Percentiles rank a stretch among this genome's conserved stretches.
These are phyloP conservation scores for Aspergillus novoparasiticus DNA, from an alignment of 2,329 filamentous ascomycete species.

Conservation along the genomic window DNA sequence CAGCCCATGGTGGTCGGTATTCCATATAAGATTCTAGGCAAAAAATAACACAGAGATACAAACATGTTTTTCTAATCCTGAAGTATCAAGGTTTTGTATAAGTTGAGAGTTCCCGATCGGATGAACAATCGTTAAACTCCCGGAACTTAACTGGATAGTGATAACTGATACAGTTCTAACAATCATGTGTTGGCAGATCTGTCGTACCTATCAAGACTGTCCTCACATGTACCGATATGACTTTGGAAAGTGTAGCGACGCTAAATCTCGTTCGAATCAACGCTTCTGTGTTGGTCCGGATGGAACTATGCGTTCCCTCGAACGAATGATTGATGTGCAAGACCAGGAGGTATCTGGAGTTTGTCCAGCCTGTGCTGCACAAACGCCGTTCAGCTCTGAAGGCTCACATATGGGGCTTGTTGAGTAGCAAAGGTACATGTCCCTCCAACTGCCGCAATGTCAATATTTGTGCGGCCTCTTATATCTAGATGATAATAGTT, in stretches of 20 bases:
- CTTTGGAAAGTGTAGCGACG: constrained; percentile 2
- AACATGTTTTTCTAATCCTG: background rate
- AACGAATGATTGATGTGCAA: constrained; percentile 1
- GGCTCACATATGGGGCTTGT: background rate
- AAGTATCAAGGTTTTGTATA: background rate
- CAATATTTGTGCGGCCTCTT: background rate
- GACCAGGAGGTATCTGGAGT: constrained; percentile 1
- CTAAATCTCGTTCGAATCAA: background rate
- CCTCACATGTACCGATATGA: constrained; percentile 3
- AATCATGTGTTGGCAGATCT: constrained; percentile 1
- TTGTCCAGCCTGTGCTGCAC: background rate
- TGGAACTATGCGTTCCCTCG: background rate
- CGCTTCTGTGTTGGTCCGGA: background rate
- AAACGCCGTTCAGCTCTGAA: constrained; percentile 1
- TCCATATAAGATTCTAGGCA: background rate
- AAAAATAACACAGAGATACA: background rate
- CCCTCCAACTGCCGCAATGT: background rate
- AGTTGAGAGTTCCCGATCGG: background rate
- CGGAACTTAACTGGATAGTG: background rate
- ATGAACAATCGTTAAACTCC: background rate
- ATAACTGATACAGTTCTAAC: background rate
- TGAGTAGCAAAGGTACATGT: background rate
- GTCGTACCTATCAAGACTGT: constrained; percentile 1
- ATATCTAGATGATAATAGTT: background rate
- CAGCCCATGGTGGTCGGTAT: background rate